Evolutionary conservation across 441 rosid species (phyloP).

Genomic region (Gossypium davidsonii): DNA sequence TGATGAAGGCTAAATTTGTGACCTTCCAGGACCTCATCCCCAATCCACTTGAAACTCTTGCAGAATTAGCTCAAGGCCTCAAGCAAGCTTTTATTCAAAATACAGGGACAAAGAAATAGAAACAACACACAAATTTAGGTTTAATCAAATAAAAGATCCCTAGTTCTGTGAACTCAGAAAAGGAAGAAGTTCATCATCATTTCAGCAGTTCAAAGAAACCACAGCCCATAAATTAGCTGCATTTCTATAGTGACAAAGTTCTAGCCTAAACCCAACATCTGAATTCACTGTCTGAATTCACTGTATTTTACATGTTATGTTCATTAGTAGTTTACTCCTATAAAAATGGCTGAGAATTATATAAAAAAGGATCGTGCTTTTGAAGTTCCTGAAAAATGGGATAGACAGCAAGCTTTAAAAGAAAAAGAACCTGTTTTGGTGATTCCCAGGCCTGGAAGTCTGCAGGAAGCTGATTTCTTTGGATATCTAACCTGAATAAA

Average conservation of each 20-base stretch:
- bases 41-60: background rate
- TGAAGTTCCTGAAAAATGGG: background rate
- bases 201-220: background rate
- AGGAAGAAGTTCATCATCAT: background rate
- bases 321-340: background rate
- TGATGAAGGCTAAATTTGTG: background rate
- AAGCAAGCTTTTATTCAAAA: background rate
- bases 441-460: conserved; percentile 17
- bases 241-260: background rate
- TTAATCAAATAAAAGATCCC: background rate
- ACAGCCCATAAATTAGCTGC: background rate
- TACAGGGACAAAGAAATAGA: background rate
- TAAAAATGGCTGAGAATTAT: background rate
- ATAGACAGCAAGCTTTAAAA: background rate
- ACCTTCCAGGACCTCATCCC: background rate
- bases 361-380: background rate
- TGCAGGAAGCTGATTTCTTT: conserved; percentile 16
- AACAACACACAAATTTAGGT: background rate
- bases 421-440: conserved; percentile 17
- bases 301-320: background rate
- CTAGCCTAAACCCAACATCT: background rate
- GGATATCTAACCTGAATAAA: conserved; percentile 20
- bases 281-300: background rate
- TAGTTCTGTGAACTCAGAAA: background rate
- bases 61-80: background rate